Conservation (phyloP, 768 basidiomycete species). For the Tremella fuciformis region DNA sequence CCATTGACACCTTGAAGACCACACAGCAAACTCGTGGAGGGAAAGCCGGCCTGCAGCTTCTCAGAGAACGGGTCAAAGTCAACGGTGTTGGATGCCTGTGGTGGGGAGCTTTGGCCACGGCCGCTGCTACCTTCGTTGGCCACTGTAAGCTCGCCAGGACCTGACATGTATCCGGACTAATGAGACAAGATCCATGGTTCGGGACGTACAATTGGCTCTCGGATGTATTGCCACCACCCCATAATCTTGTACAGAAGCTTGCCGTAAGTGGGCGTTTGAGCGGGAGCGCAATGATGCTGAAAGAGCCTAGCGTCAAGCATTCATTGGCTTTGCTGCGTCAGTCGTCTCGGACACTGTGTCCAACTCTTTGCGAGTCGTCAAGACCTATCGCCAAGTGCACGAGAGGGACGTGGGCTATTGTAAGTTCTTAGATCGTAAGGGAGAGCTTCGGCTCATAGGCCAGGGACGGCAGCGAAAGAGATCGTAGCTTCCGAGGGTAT, state of each 20-base stretch:
- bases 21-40: constrained; percentile 89
- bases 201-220: constrained; percentile 72
- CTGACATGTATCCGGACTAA: constrained; percentile 7
- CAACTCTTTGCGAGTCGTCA: constrained; percentile 86
- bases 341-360: constrained; percentile 79
- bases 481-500: constrained; percentile 74
- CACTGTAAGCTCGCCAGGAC: constrained; percentile 56
- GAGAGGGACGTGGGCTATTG: constrained; percentile 73
- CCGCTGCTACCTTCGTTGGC: constrained; percentile 89
- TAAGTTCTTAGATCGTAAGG: constrained; percentile 44
- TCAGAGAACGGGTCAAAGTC: constrained; percentile 65
- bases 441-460: background rate
- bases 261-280: constrained; percentile 36
- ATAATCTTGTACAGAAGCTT: constrained; percentile 61
- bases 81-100: constrained; percentile 77
- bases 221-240: constrained; percentile 60
- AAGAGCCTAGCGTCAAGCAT: constrained; percentile 63
- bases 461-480: constrained; percentile 66
- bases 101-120: constrained; percentile 89
- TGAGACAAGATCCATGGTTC: constrained; percentile 49
- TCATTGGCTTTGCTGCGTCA: constrained; percentile 87
- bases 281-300: background rate
- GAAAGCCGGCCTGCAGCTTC: constrained; percentile 61
- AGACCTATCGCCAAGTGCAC: constrained; percentile 92
- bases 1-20: constrained; percentile 91